Evolutionary conservation across 192 early-diverging fungal genomes (phyloP).

Genomic region (Pecoramyces ruminantium): DNA sequence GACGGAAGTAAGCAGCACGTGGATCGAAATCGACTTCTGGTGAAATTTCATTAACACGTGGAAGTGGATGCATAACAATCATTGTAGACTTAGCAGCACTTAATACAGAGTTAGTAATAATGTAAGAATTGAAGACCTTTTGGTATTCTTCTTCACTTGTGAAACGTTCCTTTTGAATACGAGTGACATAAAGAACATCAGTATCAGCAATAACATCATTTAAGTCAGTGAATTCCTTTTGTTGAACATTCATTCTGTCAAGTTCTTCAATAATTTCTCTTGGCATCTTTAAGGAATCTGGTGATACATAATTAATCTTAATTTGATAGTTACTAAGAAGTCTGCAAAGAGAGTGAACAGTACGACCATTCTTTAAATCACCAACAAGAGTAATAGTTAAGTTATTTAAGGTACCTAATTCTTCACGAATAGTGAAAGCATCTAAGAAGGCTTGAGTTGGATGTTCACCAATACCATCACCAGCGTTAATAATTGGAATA

Average conservation of each 20-base stretch:
- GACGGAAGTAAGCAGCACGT: slow-evolving; percentile 78
- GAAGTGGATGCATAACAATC: slow-evolving; percentile 98
- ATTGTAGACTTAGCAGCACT: slow-evolving; percentile 80
- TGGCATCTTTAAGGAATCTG: slow-evolving; percentile 67
- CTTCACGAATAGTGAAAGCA: slow-evolving; percentile 67
- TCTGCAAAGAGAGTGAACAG: slow-evolving; percentile 86
- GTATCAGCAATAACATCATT: slow-evolving; percentile 64
- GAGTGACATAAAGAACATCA: slow-evolving; percentile 93
- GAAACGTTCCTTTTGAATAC: slow-evolving; percentile 94
- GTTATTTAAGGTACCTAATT: slow-evolving; percentile 55
- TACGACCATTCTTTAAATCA: slow-evolving; percentile 93
- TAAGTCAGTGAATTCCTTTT: slow-evolving; percentile 52
- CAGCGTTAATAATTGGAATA: slow-evolving; percentile 90
- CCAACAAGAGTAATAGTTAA: slow-evolving; percentile 89
- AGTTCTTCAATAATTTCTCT: slow-evolving; percentile 53
- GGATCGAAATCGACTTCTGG: slow-evolving; percentile 96
- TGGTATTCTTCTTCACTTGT: slow-evolving; percentile 59
- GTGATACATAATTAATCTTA: slow-evolving; percentile 84
- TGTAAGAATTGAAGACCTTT: slow-evolving; percentile 48
- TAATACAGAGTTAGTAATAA: slow-evolving; percentile 76
- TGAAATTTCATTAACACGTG: slow-evolving; percentile 85
- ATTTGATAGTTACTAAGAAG: slow-evolving; percentile 82
- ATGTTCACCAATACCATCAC: slow-evolving; percentile 94
- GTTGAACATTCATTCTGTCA: slow-evolving; percentile 20
- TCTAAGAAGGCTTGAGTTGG: slow-evolving; percentile 96